Evolutionary conservation across 2,329 filamentous ascomycete genomes (phyloP).

Genomic region (Colletotrichum somersetense): DNA sequence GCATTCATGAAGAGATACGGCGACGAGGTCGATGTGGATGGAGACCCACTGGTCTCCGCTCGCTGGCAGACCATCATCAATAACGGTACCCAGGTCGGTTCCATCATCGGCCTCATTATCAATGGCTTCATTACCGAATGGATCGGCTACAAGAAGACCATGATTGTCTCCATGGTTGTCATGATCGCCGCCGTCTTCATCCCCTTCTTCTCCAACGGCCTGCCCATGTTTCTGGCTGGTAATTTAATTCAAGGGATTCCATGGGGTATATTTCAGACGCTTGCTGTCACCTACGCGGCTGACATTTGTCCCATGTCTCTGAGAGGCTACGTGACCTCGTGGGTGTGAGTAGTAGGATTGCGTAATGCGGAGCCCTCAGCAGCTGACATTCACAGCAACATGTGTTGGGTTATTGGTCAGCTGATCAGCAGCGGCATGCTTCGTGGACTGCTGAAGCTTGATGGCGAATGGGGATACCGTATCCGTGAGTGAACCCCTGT

Average conservation of each 20-base stretch:
- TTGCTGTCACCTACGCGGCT: slow-evolving; percentile 55
- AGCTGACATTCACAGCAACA: slow-evolving; percentile 46
- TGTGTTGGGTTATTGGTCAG: slow-evolving; percentile 59
- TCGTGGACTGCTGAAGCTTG: slow-evolving; percentile 48
- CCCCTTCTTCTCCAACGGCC: slow-evolving; percentile 59
- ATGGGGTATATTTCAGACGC: slow-evolving; percentile 51
- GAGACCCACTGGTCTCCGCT: slow-evolving; percentile 60
- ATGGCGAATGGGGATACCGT: slow-evolving; percentile 58
- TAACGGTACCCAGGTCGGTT: slow-evolving; percentile 59
- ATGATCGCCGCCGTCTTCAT: slow-evolving; percentile 60
- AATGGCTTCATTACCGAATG: slow-evolving; percentile 61
- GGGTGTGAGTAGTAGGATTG: slow-evolving; percentile 49
- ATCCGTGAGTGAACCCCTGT: slow-evolving; percentile 44
- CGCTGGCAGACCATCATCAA: slow-evolving; percentile 64
- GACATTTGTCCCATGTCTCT: slow-evolving; percentile 54
- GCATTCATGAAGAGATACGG: slow-evolving; percentile 54
- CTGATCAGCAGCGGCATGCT: slow-evolving; percentile 53
- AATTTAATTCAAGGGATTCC: slow-evolving; percentile 54
- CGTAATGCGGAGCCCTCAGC: slow-evolving; percentile 20
- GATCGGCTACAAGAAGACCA: slow-evolving; percentile 58
- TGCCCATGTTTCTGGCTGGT: slow-evolving; percentile 55
- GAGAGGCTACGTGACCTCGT: slow-evolving; percentile 42
- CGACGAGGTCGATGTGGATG: slow-evolving; percentile 51
- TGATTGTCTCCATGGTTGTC: slow-evolving; percentile 56
- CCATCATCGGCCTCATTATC: slow-evolving; percentile 62